Base-by-base conservation (phyloP, 768 basidiomycete genomes). In the Termitomyces sp. region DNA sequence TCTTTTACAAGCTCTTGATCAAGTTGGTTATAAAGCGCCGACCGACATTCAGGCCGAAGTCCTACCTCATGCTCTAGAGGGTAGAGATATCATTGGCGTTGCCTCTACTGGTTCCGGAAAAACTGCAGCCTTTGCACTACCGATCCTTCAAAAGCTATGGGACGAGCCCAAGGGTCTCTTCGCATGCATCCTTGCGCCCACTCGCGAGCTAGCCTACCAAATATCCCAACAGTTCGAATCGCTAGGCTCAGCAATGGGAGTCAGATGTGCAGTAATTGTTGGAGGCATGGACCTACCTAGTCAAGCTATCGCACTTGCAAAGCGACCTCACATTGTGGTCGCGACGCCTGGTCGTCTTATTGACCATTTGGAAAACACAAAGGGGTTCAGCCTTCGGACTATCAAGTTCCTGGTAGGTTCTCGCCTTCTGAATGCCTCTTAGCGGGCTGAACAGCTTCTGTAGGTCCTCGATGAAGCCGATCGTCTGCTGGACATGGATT, bases 381-480 rank as follows among this genome's bases (percentile, higher is more conserved):
- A 98, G 70, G 97, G 97, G 2, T 99, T 98, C 70, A 92, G 85
- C 62, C 71, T 99, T 63, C 79, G 91, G 65, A 80, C 73, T 15
- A 73, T 98, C 53, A 91, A 93, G 71, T 98, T 94, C 68, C 70
- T 99, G 68, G 96, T 95, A 62, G 50, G 90, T 54, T 10, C 26
- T 21, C 9, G 68, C 11, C 3, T 21, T 15, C 8, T 0, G 26
- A 11, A 33, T 48, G 41, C 0, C 38, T 46, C 21, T 23, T 38
- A 21, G 53, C 37, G 21, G 33, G 47, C 48, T 52, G 48, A 56
- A 43, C 37, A 54, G 14, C 21, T 17, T 7, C 61, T 30, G 17
- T 41, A 97, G 94, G 94, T 98, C n/a, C 76, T 99, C 63, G 96
- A 98, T 62, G 96, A 98, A 74, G 96, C 97, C 7, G 96, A 99